These are phyloP conservation scores for Ceratobasidium sp. DNA, from an alignment of 1,284 basidiomycete genomes.

Conservation along the genomic window DNA sequence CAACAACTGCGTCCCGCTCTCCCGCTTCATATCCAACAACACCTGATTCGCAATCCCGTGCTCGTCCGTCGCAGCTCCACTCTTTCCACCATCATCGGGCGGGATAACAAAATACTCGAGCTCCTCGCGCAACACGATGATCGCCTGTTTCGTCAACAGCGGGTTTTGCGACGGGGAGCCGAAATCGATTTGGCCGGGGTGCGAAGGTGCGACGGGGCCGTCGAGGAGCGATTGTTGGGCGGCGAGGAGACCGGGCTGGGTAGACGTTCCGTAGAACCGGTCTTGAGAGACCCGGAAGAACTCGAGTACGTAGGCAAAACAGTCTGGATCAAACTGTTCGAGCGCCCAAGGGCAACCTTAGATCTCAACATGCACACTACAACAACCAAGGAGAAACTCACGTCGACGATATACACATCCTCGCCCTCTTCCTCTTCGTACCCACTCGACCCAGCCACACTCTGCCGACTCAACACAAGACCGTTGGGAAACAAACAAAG, in stretches of 20 bases:
- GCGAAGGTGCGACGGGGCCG: constrained; percentile 61
- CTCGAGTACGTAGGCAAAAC: constrained; percentile 90
- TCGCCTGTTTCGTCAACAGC: constrained; percentile 94
- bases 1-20: constrained; percentile 88
- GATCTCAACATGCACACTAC: not conserved
- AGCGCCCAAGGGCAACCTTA: not conserved
- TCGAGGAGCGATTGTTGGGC: constrained; percentile 84
- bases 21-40: constrained; percentile 80
- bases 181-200: constrained; percentile 62
- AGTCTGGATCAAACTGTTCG: constrained; percentile 92
- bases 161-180: constrained; percentile 81
- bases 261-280: constrained; percentile 89
- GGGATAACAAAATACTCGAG: constrained; percentile 98
- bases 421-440: constrained; percentile 88
- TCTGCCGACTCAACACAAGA: constrained; percentile 90
- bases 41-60: constrained; percentile 81
- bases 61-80: constrained; percentile 70
- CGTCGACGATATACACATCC: constrained; percentile 95
- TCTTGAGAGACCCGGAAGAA: constrained; percentile 92
- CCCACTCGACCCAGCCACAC: constrained; percentile 67
- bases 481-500: constrained; percentile 98
- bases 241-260: constrained; percentile 75
- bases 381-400: constrained; percentile 54
- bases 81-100: constrained; percentile 61
- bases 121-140: constrained; percentile 98